Evolutionary conservation across 1,284 basidiomycete genomes (phyloP), one percentile per base, ranked within the genome.

Genomic region (Crucibulum parvulum): DNA sequence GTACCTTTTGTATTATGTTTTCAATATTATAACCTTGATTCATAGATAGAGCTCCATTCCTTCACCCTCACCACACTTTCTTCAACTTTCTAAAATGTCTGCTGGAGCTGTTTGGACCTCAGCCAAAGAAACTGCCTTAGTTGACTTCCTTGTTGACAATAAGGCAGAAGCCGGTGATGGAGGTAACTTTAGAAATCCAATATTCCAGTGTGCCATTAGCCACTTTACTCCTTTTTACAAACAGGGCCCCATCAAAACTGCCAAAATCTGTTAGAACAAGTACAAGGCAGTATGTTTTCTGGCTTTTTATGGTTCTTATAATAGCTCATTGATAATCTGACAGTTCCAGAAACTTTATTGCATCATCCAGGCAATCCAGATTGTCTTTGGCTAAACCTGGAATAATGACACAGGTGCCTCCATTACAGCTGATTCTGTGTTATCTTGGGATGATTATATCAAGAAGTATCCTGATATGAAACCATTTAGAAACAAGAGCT

Each of bases 111-210:
- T 41, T n/a, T 41, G 39, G 39, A 41, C 39, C 39, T 41, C 39
- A 11, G 39, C 39, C n/a, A n/a, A 41, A 41, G 39, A 41, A 41
- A 41, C n/a, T 41, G 39, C 39, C 39, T 41, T 41, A 11, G 39
- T 41, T 41, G 39, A 41, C 39, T 41, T 41, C n/a, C n/a, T 41
- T 11, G 39, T 41, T 41, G 67, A 13, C 64, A 70, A 59, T n/a
- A n/a, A n/a, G n/a, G n/a, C n/a, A n/a, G n/a, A n/a, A n/a, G n/a
- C n/a, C n/a, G n/a, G n/a, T n/a, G n/a, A n/a, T n/a, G 62, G 67
- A n/a, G 53, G 53, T 2, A 67, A 61, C 38, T 70, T 68, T 62
- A 70, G 68, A 46, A 51, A n/a, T 8, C 9, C 56, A 1, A 67
- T 58, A 2, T 68, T 61, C 45, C 41, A 62, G 58, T 15, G 48